Conservation (phyloP, 305 asterid species). For the Fraxinus velutina region DNA sequence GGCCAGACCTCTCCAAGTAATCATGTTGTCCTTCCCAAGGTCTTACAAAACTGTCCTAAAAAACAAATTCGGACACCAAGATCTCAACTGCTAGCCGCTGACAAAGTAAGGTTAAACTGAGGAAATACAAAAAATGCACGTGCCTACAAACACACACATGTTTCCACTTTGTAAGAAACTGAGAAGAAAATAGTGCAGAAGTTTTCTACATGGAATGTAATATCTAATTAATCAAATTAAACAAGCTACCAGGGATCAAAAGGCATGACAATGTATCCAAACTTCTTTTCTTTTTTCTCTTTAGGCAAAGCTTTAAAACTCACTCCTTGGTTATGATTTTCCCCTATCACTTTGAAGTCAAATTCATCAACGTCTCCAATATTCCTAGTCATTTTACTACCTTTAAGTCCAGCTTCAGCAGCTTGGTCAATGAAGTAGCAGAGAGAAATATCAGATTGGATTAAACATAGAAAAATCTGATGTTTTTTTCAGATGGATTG, state of each 20-base stretch:
- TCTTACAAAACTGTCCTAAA: constrained; percentile 70
- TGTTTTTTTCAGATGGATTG: constrained; percentile 5
- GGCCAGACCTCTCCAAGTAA: constrained; percentile 71
- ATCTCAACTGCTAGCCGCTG: constrained; percentile 92
- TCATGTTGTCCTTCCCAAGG: constrained; percentile 80
- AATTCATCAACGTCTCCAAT: constrained; percentile 91
- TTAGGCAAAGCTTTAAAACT: constrained; percentile 28
- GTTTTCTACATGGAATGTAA: not conserved
- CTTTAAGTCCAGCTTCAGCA: constrained; percentile 99
- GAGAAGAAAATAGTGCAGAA: not conserved
- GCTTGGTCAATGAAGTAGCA: constrained; percentile 46
- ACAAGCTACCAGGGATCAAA: constrained; percentile 10
- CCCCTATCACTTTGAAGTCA: constrained; percentile 81
- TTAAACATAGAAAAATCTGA: constrained; percentile 12
- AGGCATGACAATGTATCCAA: not conserved
- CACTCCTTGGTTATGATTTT: constrained; percentile 94
- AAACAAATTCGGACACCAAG: constrained; percentile 76
- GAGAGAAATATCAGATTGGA: constrained; percentile 20
- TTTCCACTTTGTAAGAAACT: not conserved
- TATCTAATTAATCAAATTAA: not conserved
- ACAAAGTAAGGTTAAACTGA: constrained; percentile 28
- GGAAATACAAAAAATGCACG: constrained; percentile 10
- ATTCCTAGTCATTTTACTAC: constrained; percentile 87
- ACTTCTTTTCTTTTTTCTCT: not conserved
- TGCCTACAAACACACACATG: not conserved